Base-by-base conservation (phyloP, 345 rosid genomes). In the Boechera stricta region DNA sequence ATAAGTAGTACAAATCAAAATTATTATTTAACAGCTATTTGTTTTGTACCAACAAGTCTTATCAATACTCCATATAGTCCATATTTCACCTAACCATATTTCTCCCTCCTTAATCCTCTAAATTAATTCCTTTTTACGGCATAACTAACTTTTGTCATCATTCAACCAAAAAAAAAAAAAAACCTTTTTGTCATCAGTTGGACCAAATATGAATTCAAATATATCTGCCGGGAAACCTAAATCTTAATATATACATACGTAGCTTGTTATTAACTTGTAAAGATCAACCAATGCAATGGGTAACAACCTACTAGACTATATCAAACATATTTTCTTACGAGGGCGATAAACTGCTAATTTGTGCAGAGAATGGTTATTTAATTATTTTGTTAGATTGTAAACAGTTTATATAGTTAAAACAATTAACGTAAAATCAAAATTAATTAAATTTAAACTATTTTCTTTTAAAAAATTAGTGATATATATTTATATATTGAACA, bases 61-160 rank as follows among this genome's bases (percentile, higher is more conserved):
- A 29, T 55, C 60, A 55, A 29, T 55, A 45, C 51, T 45, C 21
- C 51, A 55, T 55, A 54, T 54, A 45, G 21, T 45, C 51, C 51
- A 55, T 55, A 54, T 54, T 9, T 54, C 28, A 54, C 54, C 54
- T 49, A 49, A 49, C 21, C 13, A 51, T 49, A 48, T 48, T 2
- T 49, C 10, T 51, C 18, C 16, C 5, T 18, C 28, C 28, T 51
- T 8, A 1, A 51, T 51, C 5, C 28, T 51, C 29, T 52, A 52
- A 10, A 52, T 1, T 52, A 10, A 52, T 0, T 52, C 31, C 1
- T 21, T 21, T 52, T 52, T 21, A 52, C 57, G 6, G 31, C 31
- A 52, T 21, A 21, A 52, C 57, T 52, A 52, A 24, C 31, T 21
- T 52, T 52, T 52, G 13, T 7, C 28, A 49, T 7, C 28, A 49